phyloP scores from a whole-genome alignment of 768 basidiomycete species.

The Leucosporidium creatinivorum region DNA sequence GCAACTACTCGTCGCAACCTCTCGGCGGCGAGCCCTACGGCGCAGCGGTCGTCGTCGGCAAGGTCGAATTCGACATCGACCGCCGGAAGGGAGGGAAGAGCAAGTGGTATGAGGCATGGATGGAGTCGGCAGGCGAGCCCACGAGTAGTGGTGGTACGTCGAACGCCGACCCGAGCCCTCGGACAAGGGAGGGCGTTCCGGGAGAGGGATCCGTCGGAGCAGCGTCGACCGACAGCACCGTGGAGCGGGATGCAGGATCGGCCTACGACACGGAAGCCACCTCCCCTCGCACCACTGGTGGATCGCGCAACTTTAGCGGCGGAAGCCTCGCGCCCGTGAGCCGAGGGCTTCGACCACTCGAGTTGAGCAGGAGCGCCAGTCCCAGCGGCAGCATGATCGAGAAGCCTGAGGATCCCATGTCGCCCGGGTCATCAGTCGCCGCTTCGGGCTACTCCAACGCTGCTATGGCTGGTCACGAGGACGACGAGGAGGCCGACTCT shows the following conservation, averaged over 20 bases:
- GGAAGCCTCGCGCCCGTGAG: too few species aligned
- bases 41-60: slow-evolving; percentile 59
- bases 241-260: too few species aligned
- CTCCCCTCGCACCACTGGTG: too few species aligned
- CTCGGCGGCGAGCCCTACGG: slow-evolving; percentile 16
- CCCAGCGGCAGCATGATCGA: background rate
- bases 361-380: background rate
- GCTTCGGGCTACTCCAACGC: slow-evolving; percentile 21
- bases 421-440: background rate
- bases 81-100: slow-evolving; percentile 47
- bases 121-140: slow-evolving; percentile 13
- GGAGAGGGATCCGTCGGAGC: too few species aligned
- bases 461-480: slow-evolving; percentile 11
- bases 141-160: background rate
- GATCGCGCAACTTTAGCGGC: too few species aligned
- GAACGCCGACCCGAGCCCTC: background rate
- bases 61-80: slow-evolving; percentile 93
- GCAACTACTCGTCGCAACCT: background rate
- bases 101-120: slow-evolving; percentile 35
- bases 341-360: background rate
- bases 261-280: too few species aligned
- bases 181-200: background rate
- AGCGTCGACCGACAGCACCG: too few species aligned
- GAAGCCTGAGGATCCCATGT: too few species aligned
- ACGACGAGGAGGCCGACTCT: background rate